A percentile compares a stretch with the other conserved stretches of the same genome.
Conservation (phyloP, 495 filamentous ascomycete genomes). For the Monascus purpureus region DNA sequence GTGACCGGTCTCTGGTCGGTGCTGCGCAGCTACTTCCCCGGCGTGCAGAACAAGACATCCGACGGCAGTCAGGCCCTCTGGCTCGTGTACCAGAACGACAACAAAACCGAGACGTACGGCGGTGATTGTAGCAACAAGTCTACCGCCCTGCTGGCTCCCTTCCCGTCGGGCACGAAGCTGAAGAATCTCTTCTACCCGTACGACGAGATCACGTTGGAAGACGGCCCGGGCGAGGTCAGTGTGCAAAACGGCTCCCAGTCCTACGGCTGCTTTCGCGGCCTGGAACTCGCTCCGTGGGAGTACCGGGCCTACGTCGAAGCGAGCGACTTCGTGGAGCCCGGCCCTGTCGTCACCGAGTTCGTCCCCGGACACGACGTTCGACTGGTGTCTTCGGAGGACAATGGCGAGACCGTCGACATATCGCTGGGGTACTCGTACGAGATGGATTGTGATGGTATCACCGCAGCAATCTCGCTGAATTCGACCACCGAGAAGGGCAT, state of each 20-base stretch:
- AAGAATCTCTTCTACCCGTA: slow-evolving; percentile 56
- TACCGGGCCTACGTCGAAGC: slow-evolving; percentile 51
- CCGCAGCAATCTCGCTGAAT: slow-evolving; percentile 32
- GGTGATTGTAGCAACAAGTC: slow-evolving; percentile 42
- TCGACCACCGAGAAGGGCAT: slow-evolving; percentile 35
- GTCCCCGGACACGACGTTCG: slow-evolving; percentile 50
- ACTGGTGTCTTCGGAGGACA: slow-evolving; percentile 31
- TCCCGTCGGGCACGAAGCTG: slow-evolving; percentile 39
- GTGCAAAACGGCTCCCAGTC: too few relatives aligned
- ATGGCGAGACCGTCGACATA: slow-evolving; percentile 33
- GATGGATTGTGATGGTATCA: slow-evolving; percentile 49
- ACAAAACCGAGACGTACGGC: slow-evolving; percentile 38
- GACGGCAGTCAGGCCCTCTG: slow-evolving; percentile 44
- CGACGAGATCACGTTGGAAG: slow-evolving; percentile 37
- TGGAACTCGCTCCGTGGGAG: slow-evolving; percentile 43
- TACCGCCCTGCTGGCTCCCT: slow-evolving; percentile 44
- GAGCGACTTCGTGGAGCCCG: slow-evolving; percentile 31
- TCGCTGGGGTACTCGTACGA: slow-evolving; percentile 44
- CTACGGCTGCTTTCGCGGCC: slow-evolving; percentile 42
- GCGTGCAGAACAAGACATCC: slow-evolving; percentile 36
- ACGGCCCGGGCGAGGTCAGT: slow-evolving; percentile 25
- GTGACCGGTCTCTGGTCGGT: slow-evolving; percentile 59
- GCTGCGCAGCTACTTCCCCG: slow-evolving; percentile 34
- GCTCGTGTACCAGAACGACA: slow-evolving; percentile 54
- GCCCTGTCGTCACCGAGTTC: slow-evolving; percentile 54